Evolutionary conservation across 345 rosid genomes (phyloP).

Genomic region (Dimocarpus longan): DNA sequence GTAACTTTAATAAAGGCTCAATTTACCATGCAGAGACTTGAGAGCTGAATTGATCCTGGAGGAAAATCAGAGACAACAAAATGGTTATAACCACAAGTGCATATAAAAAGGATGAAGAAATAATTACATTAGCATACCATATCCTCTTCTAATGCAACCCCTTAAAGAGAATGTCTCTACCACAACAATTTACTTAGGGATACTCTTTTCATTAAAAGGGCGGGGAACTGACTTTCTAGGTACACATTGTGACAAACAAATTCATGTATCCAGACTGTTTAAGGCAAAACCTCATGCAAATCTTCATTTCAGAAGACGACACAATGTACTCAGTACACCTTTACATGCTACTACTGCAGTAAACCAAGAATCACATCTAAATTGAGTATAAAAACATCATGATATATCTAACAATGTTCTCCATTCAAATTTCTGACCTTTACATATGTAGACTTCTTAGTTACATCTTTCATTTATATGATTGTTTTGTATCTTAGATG

Average conservation of each 20-base stretch:
- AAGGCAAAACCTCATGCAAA: background rate
- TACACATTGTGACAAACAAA: background rate
- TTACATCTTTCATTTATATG: background rate
- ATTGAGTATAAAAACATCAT: background rate
- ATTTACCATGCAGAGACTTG: background rate
- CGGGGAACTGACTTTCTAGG: too few species aligned
- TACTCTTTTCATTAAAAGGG: background rate
- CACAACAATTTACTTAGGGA: slow-evolving; percentile 4
- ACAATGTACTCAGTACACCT: background rate
- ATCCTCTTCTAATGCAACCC: background rate
- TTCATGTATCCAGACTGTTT: background rate
- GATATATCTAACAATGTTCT: background rate
- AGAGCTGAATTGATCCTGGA: background rate
- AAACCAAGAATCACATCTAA: background rate
- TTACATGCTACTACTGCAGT: background rate
- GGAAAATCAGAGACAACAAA: background rate
- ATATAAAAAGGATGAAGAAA: background rate
- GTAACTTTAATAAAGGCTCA: background rate
- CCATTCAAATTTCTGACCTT: background rate
- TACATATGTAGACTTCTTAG: background rate
- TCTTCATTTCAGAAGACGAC: background rate
- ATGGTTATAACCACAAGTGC: background rate
- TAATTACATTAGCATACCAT: background rate
- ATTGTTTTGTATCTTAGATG: background rate
- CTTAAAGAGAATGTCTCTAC: background rate